Conservation (phyloP, 805 yeast species). For the Saturnispora sekii region DNA sequence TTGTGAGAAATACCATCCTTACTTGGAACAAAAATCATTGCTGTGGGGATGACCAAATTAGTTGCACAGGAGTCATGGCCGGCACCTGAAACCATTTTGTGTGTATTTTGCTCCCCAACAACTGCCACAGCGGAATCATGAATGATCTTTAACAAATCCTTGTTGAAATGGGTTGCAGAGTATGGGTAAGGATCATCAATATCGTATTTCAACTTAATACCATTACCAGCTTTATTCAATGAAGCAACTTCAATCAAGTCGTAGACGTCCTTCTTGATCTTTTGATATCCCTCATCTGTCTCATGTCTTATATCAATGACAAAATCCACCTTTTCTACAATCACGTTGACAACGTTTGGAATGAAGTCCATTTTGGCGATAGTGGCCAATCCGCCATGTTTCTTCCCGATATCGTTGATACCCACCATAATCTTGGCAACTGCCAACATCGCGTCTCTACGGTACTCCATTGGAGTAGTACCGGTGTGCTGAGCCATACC, state of each 20-base stretch:
- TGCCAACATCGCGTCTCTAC: conserved; percentile 54
- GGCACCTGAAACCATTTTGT: conserved; percentile 55
- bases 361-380: conserved; percentile 48
- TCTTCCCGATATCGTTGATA: conserved; percentile 45
- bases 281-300: conserved; percentile 34
- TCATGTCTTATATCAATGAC: conserved; percentile 53
- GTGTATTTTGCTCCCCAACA: conserved; percentile 35
- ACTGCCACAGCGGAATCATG: conserved; percentile 40
- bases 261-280: conserved; percentile 29
- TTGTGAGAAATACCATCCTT: conserved; percentile 59
- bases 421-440: conserved; percentile 47
- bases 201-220: conserved; percentile 34
- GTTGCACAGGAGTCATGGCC: conserved; percentile 67
- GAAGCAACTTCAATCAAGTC: conserved; percentile 20
- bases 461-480: conserved; percentile 53
- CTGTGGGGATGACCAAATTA: conserved; percentile 48
- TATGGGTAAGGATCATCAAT: conserved; percentile 30
- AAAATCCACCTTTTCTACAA: conserved; percentile 52
- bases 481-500: conserved; percentile 71
- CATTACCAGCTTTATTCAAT: conserved; percentile 24
- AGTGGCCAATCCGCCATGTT: conserved; percentile 44
- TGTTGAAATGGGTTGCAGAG: conserved; percentile 48
- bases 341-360: conserved; percentile 59
- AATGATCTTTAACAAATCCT: conserved; percentile 42
- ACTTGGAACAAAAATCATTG: conserved; percentile 68